Base-by-base conservation (phyloP, 129 eudicot genomes). In the Chrysanthemum seticuspe region DNA sequence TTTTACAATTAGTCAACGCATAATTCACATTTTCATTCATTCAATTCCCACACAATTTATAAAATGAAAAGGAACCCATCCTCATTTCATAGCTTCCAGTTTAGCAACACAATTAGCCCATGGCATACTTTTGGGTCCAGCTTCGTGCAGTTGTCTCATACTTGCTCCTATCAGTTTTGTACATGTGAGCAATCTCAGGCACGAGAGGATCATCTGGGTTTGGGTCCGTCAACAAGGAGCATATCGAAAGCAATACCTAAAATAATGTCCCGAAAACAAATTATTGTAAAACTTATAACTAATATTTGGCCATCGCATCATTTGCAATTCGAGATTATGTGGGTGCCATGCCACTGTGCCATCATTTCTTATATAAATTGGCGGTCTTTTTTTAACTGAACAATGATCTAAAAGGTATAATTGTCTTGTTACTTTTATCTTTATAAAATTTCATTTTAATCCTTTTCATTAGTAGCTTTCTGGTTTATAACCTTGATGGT, bases 61-160 rank as follows among this genome's bases (percentile, higher is more conserved):
- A 67, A 67, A 68, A 63, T 53, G 54, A 67, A 79, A 78, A 69
- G 77, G 64, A 82, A 65, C 82, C 74, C 77, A 16, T 66, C 75
- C 23, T 59, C 75, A n/a, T 19, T 36, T 36, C 69, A 29, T 68
- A 76, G 75, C 80, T 59, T 76, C 61, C 62, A 34, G 52, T 70
- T 23, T 15, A 47, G 62, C 75, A 61, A 57, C 73, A 72, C 62
- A 31, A 16, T 58, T 86, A 83, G 54, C 87, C 90, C 90, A 83
- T 86, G 70, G 90, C 90, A 19, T 86, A 86, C 80, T 86, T 86
- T 73, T 86, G 90, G 67, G 90, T 86, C 90, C 90, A 86, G 85
- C 87, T 86, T 75, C 90, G 80, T n/a, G 87, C 87, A 79, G 90
- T 86, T 13, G 83, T 86, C 76, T 86, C 90, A 11, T 86, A 86